Percentiles rank a stretch among this genome's conserved stretches.
phyloP scores from a whole-genome alignment of 331 rosid species.

The Saraca asoca region DNA sequence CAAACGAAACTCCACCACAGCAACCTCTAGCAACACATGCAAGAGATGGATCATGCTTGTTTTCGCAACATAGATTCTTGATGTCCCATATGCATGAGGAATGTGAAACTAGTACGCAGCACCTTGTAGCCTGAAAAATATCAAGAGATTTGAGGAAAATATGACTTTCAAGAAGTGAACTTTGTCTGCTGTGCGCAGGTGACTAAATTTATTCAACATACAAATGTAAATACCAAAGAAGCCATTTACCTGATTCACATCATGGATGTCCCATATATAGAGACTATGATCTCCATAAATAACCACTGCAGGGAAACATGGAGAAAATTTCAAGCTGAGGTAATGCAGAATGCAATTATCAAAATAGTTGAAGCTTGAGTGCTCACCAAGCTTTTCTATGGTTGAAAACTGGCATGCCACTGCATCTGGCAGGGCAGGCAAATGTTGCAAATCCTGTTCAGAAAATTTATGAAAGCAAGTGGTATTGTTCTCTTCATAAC shows the following conservation, averaged over 20 bases:
- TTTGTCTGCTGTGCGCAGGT: background rate
- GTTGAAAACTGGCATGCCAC: conserved; percentile 70
- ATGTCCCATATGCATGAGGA: conserved; percentile 85
- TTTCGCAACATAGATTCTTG: conserved; percentile 77
- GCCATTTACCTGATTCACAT: conserved; percentile 59
- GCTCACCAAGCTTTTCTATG: conserved; percentile 73
- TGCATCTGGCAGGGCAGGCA: conserved; percentile 67
- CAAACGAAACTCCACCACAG: conserved; percentile 74
- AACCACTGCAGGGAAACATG: conserved; percentile 57
- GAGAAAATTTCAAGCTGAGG: conserved; percentile 24
- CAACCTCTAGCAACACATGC: conserved; percentile 86
- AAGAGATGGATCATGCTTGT: conserved; percentile 69
- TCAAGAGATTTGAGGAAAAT: conserved; percentile 17
- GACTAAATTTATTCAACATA: conserved; percentile 11
- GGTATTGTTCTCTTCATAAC: conserved; percentile 34
- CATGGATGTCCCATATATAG: conserved; percentile 70
- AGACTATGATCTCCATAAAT: conserved; percentile 67
- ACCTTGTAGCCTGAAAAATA: conserved; percentile 59
- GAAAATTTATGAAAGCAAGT: conserved; percentile 34
- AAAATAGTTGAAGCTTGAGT: conserved; percentile 25
- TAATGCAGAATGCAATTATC: conserved; percentile 8
- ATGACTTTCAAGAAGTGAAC: conserved; percentile 11
- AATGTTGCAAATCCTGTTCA: conserved; percentile 43
- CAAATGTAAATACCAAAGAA: conserved; percentile 21
- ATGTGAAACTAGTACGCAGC: conserved; percentile 73